Evolutionary conservation across 306 rosid species (phyloP).

Genomic region (Lupinus albus): DNA sequence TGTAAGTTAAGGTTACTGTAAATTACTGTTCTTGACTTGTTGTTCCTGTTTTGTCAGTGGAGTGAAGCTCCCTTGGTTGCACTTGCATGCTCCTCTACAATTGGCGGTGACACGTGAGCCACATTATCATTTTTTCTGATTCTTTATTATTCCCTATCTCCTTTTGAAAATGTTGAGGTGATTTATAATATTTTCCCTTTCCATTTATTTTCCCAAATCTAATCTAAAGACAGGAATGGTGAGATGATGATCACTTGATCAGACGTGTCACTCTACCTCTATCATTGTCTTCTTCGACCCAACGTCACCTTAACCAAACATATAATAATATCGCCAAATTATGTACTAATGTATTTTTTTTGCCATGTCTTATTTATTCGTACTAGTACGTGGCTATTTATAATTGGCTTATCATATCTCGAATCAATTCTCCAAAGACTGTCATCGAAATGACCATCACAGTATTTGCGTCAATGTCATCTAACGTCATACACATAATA

Average conservation of each 20-base stretch:
- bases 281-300: constrained; percentile 49
- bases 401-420: constrained; percentile 37
- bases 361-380: not conserved
- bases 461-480: constrained; percentile 59
- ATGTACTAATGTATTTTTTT: constrained; percentile 44
- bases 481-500: constrained; percentile 38
- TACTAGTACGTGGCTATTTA: constrained; percentile 20
- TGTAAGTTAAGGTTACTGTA: not conserved
- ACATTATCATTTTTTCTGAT: constrained; percentile 34
- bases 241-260: constrained; percentile 37
- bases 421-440: constrained; percentile 29
- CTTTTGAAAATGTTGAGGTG: too few species aligned
- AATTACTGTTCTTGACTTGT: not conserved
- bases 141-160: not conserved
- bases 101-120: constrained; percentile 53
- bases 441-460: constrained; percentile 49
- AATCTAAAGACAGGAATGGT: not conserved
- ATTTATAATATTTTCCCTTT: too few species aligned
- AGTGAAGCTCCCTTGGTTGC: constrained; percentile 33
- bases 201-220: too few species aligned
- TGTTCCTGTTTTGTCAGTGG: constrained; percentile 32
- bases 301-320: constrained; percentile 64
- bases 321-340: constrained; percentile 37
- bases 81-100: constrained; percentile 42
- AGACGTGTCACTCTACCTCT: constrained; percentile 42